Base-by-base conservation (phyloP, 768 basidiomycete species). In the Infundibulicybe gibba region DNA sequence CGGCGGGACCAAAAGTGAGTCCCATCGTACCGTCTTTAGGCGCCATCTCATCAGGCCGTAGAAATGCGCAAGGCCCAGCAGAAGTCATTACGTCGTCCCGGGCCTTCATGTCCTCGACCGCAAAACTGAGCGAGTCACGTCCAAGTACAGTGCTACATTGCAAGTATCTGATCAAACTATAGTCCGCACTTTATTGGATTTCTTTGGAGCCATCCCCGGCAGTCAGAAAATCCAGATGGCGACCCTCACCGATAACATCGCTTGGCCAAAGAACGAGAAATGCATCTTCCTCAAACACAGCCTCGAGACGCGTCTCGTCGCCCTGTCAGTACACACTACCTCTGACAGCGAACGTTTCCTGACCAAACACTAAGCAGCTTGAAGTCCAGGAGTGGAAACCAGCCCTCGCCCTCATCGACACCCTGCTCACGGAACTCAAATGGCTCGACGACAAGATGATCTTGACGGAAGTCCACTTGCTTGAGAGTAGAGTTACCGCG, bases 401-500 rank as follows among this genome's bases (percentile, higher is more conserved):
- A 0, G 93, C 95, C 0, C 75, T 97, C 12, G 58, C 77, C 0
- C 77, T 92, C 42, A 94, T 97, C 52, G 93, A 94, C 50, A 72
- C 75, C 0, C 79, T 99, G n/a, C 75, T 98, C 31, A 85, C 85
- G 1, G 97, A 98, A 65, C 79, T 99, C 15, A 93, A 90, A 66
- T 80, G 85, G 19, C 72, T 99, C 20, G 95, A 99, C 63, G 97
- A 98, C 70, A 98, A 98, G 74, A 87, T 95, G 80, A 90, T 98
- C 51, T 76, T 99, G 25, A 97, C 94, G 3, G 95, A 98, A 62
- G 94, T 98, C 0, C 94, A 95, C 57, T 77, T 99, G 8, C 78
- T 98, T 32, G 95, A 99, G 67, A 90, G 90, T 48, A 71, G 92
- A 38, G 91, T 94, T 91, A 94, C 60, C 82, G 93, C 49, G 92